phyloP scores from a whole-genome alignment of 2,329 filamentous ascomycete species.

The Mycogone perniciosa region DNA sequence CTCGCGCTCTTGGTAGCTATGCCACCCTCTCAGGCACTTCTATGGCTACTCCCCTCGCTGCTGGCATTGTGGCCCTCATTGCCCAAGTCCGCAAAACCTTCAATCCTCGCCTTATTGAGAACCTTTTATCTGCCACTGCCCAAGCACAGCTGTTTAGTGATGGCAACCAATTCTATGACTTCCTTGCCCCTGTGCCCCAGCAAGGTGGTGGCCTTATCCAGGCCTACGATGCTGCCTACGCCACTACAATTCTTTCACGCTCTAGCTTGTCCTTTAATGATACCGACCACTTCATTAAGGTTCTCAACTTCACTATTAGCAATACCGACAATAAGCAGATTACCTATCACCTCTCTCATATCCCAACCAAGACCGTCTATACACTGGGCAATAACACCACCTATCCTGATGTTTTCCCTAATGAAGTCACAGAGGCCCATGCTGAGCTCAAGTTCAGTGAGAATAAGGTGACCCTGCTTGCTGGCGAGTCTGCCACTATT shows the following conservation, averaged over 20 bases:
- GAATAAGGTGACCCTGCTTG: conserved; percentile 37
- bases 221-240: conserved; percentile 51
- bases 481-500: conserved; percentile 38
- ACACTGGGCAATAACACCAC: conserved; percentile 33
- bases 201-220: conserved; percentile 56
- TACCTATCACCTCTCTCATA: conserved; percentile 46
- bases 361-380: conserved; percentile 47
- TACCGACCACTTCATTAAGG: conserved; percentile 47
- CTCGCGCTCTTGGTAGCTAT: conserved; percentile 39
- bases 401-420: conserved; percentile 39
- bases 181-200: conserved; percentile 50
- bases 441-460: conserved; percentile 39
- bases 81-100: conserved; percentile 46
- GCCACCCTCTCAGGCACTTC: conserved; percentile 50
- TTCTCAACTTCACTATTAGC: conserved; percentile 46
- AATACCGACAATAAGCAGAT: conserved; percentile 45
- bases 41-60: conserved; percentile 53
- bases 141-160: conserved; percentile 44
- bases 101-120: conserved; percentile 43
- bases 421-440: conserved; percentile 33
- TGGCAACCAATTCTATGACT: conserved; percentile 27
- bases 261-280: conserved; percentile 59
- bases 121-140: conserved; percentile 42
- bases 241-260: conserved; percentile 45
- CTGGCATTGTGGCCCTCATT: conserved; percentile 49